These are phyloP conservation scores for Anastatica hierochuntica DNA, from an alignment of 345 rosid species.

Conservation along the genomic window DNA sequence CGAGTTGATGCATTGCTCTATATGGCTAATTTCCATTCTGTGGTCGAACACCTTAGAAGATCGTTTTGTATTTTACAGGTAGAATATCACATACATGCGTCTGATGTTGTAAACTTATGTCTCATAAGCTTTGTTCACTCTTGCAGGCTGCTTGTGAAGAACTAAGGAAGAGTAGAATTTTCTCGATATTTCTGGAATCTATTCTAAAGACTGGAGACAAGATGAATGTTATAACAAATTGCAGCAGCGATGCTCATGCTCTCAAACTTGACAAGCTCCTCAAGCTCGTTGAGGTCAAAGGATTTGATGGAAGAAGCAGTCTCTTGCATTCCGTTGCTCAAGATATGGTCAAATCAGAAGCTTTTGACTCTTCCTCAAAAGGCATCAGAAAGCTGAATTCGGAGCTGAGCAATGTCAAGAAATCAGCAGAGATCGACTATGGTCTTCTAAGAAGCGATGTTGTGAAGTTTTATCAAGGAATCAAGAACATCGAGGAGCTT, in stretches of 20 bases:
- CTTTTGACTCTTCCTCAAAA: constrained; percentile 71
- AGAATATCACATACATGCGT: no score
- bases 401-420: constrained; percentile 14
- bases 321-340: constrained; percentile 58
- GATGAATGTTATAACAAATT: constrained; percentile 81
- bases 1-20: constrained; percentile 19
- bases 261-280: constrained; percentile 72
- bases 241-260: constrained; percentile 57
- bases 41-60: background rate
- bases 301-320: constrained; percentile 68
- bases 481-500: constrained; percentile 44
- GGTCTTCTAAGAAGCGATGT: constrained; percentile 3
- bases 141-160: constrained; percentile 61
- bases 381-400: constrained; percentile 24
- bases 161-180: constrained; percentile 46
- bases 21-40: constrained; percentile 6
- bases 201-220: constrained; percentile 59
- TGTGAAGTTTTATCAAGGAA: constrained; percentile 21
- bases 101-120: constrained; percentile 10
- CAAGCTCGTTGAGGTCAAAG: constrained; percentile 47
- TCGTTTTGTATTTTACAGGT: constrained; percentile 18
- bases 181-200: constrained; percentile 55
- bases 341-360: constrained; percentile 55
- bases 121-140: background rate
- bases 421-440: constrained; percentile 17